Base-by-base conservation (phyloP, 2,329 filamentous ascomycete genomes). In the Venturiaceae sp. region DNA sequence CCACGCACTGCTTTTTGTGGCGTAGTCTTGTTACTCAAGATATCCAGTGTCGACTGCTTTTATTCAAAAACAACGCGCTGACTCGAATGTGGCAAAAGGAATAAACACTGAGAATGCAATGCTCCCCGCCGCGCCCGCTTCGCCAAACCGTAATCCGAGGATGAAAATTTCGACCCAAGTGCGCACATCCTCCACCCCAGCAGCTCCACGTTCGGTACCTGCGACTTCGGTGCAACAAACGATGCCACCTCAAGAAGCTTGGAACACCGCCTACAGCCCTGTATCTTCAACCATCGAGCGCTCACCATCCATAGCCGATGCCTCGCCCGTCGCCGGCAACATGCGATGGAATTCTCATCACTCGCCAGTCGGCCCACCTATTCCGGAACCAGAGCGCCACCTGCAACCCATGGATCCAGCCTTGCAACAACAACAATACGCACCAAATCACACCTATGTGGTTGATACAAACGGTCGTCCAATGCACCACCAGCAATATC, bases 391-490 rank as follows among this genome's bases (percentile, higher is more conserved):
- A 21, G 62, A 68, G 26, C 67, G 71, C 59, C 66, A 71, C 53
- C 69, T 73, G 66, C 71, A 70, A 7, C 21, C 30, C 9, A 41
- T 57, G 26, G 55, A 57, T n/a, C 55, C 41, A 5, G 34, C 52
- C 5, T 54, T 60, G 37, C 57, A 54, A 26, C 61, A 41, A 30
- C 58, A 50, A 30, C 44, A 30, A 50, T 50, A 50, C 19, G 52
- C 57, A 14, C 57, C 61, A 44, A 58, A 50, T 53, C 61, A 62
- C 50, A 53, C 34, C 9, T 74, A 74, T 60, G 64, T 67, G 16
- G 62, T 73, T 63, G 71, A 73, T 57, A 66, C 66, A 58, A 73
- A 69, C 58, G 62, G 68, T 23, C 67, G 71, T 58, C 66, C 71
- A 52, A 69, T 73, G 65, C 71, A 70, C 14, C 41, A 37, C 14